Percentiles rank a stretch among this genome's conserved stretches.
Conservation (phyloP, 345 rosid species). For the Mangifera indica region DNA sequence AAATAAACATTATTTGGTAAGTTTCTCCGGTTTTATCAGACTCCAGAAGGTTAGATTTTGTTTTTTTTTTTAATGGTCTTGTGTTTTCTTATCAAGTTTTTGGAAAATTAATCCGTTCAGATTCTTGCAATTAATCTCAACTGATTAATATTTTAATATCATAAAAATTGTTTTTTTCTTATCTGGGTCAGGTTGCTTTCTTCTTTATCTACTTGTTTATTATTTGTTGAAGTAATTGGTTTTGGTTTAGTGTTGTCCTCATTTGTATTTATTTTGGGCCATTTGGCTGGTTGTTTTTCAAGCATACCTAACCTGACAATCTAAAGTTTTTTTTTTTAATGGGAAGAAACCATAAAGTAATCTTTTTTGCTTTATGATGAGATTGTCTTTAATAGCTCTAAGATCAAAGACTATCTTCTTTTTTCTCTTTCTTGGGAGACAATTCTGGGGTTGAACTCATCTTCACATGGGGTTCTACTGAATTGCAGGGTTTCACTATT, state of each 20-base stretch:
- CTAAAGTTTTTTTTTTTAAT: slow-evolving; percentile 5
- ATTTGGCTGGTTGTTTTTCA: slow-evolving; percentile 28
- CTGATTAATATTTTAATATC: neutral
- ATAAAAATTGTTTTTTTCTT: neutral
- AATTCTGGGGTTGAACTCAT: slow-evolving; percentile 17
- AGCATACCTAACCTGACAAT: slow-evolving; percentile 34
- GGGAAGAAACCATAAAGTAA: slow-evolving; percentile 10
- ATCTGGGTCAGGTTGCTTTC: slow-evolving; percentile 21
- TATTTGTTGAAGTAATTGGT: slow-evolving; percentile 7
- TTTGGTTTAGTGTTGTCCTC: neutral
- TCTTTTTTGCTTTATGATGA: slow-evolving; percentile 8
- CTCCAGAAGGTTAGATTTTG: slow-evolving; percentile 28
- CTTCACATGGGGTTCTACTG: slow-evolving; percentile 20
- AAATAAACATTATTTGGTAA: slow-evolving; percentile 15
- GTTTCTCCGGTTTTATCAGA: slow-evolving; percentile 19
- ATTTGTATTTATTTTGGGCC: slow-evolving; percentile 15
- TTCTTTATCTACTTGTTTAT: neutral
- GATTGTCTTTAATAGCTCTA: slow-evolving; percentile 1
- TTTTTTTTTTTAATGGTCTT: neutral
- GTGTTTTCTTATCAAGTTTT: slow-evolving; percentile 1
- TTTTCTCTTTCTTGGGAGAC: slow-evolving; percentile 24
- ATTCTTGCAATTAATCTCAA: slow-evolving; percentile 22
- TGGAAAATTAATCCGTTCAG: slow-evolving; percentile 22
- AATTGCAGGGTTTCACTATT: slow-evolving; percentile 30
- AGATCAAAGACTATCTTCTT: slow-evolving; percentile 24